Base-by-base conservation (phyloP, 2,329 filamentous ascomycete species). In the Aspergillus fijiensis region DNA sequence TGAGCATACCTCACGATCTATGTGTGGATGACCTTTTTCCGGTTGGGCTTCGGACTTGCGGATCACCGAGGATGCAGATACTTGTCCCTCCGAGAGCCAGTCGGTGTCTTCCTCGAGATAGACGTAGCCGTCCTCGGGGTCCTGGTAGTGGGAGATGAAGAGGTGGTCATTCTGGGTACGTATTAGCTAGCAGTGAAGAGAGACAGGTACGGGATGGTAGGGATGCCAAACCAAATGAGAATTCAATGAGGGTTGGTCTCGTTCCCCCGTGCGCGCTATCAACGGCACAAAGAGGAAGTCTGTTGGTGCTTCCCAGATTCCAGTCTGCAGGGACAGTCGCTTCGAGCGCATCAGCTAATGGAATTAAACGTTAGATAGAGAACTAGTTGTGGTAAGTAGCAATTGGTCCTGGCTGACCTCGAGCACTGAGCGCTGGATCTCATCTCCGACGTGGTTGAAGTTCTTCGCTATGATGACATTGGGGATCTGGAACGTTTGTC, bases 121-220 rank as follows among this genome's bases (percentile, higher is more conserved):
- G 4, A 87, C 82, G 63, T 92, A 89, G 0, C 89, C 91, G 71
- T 94, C 87, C 1, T 82, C 80, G 4, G 84, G 81, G 59, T 88
- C 84, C 69, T 98, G 92, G 78, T 88, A 91, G 74, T 98, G 93
- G 0, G 91, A 94, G 60, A 98, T 87, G 72, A 92, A 91, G 66
- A 98, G 89, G 64, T 90, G 86, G 60, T 98, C 92, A 68, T 92
- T 96, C 74, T 81, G 49, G 14, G 10, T 31, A 10, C 23, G 9
- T 7, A 21, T 57, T 33, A 60, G 62, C 49, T 33, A 60, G 62
- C 49, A 9, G 4, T 10, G 10, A 2, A 29, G 10, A 10, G 31
- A 12, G 10, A 56, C 7, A 12, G 2, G 19, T 9, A 7, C 12
- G 5, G 19, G 11, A 16, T 23, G 4, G 25, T 11, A 4, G 27